Conservation (phyloP, 2,329 filamentous ascomycete species). For the Zasmidium cellare region DNA sequence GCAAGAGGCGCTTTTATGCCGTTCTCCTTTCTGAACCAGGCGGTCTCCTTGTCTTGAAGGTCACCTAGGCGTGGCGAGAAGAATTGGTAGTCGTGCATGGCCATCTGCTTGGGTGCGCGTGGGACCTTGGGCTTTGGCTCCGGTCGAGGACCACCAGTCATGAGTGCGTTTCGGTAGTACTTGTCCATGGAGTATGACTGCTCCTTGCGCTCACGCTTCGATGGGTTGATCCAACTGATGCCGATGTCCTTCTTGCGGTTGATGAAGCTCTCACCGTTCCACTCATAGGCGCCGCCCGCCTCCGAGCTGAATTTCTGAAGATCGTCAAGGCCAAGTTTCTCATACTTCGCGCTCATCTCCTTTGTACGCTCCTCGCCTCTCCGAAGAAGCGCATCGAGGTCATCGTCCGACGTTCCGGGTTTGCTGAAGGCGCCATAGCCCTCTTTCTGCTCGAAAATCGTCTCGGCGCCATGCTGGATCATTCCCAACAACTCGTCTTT, state of each 20-base stretch:
- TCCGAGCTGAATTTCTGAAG: constrained; percentile 97
- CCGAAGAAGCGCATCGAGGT: constrained; percentile 84
- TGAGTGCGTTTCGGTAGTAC: constrained; percentile 91
- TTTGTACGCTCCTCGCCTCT: constrained; percentile 88
- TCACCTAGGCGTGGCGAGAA: constrained; percentile 82
- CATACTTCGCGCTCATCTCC: constrained; percentile 88
- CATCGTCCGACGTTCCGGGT: constrained; percentile 73
- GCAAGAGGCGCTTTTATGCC: constrained; percentile 89
- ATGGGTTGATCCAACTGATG: constrained; percentile 94
- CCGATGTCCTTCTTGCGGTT: constrained; percentile 82
- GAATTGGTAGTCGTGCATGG: constrained; percentile 96
- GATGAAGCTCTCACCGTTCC: constrained; percentile 97
- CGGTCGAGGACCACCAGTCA: constrained; percentile 73
- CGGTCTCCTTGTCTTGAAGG: constrained; percentile 93
- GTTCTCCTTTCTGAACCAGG: constrained; percentile 93
- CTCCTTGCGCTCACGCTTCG: constrained; percentile 97
- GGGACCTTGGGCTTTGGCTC: constrained; percentile 93
- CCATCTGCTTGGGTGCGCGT: constrained; percentile 88
- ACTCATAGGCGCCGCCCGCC: constrained; percentile 79
- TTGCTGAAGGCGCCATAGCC: constrained; percentile 61
- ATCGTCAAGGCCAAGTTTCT: constrained; percentile 95
- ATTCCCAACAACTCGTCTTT: constrained; percentile 96
- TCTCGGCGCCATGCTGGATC: constrained; percentile 98
- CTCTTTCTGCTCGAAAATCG: constrained; percentile 78
- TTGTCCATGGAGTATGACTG: constrained; percentile 98